Conservation (phyloP, 2,329 filamentous ascomycete species). For the Didymella segeticola region DNA sequence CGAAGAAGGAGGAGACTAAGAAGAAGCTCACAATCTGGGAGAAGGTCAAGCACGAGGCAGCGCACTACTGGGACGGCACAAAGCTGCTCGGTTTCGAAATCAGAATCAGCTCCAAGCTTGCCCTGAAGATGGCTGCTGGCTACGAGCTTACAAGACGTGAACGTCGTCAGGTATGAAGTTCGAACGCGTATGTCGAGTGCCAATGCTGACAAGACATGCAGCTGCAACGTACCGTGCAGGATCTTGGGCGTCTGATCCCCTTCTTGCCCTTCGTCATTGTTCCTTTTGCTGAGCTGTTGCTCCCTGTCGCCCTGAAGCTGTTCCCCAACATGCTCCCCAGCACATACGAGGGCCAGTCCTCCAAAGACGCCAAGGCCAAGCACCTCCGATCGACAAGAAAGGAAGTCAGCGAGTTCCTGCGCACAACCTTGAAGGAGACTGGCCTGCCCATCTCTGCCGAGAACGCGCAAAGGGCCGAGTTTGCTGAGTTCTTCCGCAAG, state of each 20-base stretch:
- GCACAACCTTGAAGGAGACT: conserved; percentile 88
- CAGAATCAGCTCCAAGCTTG: conserved; percentile 87
- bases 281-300: conserved; percentile 90
- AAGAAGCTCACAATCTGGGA: conserved; percentile 90
- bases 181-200: not conserved
- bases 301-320: conserved; percentile 88
- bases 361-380: conserved; percentile 86
- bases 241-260: conserved; percentile 88
- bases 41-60: conserved; percentile 91
- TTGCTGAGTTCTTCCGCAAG: conserved; percentile 96
- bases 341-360: conserved; percentile 92
- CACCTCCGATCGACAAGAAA: conserved; percentile 84
- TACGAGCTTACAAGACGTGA: conserved; percentile 96
- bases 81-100: conserved; percentile 93
- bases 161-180: conserved; percentile 71
- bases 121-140: conserved; percentile 95
- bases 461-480: conserved; percentile 90
- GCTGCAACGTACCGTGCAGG: conserved; percentile 90
- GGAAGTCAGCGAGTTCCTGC: conserved; percentile 90
- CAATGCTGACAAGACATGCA: conserved; percentile 37
- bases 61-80: conserved; percentile 98
- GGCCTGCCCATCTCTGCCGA: conserved; percentile 84
- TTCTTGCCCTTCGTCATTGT: conserved; percentile 98
- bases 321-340: conserved; percentile 98
- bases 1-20: conserved; percentile 69